Evolutionary conservation across 345 rosid genomes (phyloP).

Genomic region (Raphanus sativus): DNA sequence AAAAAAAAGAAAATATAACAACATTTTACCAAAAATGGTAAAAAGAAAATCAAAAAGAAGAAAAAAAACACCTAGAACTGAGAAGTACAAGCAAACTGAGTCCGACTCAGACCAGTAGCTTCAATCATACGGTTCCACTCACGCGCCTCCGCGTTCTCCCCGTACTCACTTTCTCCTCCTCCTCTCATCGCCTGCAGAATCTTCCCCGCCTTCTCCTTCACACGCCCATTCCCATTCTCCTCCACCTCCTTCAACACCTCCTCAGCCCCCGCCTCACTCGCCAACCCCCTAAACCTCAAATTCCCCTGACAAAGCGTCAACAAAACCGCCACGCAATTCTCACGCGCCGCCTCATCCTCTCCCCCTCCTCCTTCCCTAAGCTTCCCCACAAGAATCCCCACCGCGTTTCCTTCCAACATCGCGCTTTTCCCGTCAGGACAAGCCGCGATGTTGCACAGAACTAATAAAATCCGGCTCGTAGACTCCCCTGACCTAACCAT

Average conservation of each 20-base stretch:
- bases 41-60: not conserved
- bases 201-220: slow-evolving; percentile 61
- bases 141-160: slow-evolving; percentile 43
- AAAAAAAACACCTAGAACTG: slow-evolving; percentile 41
- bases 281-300: slow-evolving; percentile 75
- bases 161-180: slow-evolving; percentile 39
- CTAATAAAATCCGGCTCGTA: slow-evolving; percentile 51
- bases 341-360: slow-evolving; percentile 50
- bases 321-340: slow-evolving; percentile 69
- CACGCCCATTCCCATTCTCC: slow-evolving; percentile 51
- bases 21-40: slow-evolving; percentile 21
- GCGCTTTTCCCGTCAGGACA: slow-evolving; percentile 66
- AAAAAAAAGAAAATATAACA: not conserved
- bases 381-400: slow-evolving; percentile 56
- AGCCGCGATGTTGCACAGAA: slow-evolving; percentile 71
- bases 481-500: slow-evolving; percentile 56
- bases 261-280: slow-evolving; percentile 58
- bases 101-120: slow-evolving; percentile 51
- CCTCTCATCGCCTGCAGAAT: slow-evolving; percentile 58
- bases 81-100: slow-evolving; percentile 49
- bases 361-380: slow-evolving; percentile 44
- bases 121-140: slow-evolving; percentile 67
- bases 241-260: slow-evolving; percentile 59
- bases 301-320: slow-evolving; percentile 62
- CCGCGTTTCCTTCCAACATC: slow-evolving; percentile 71